Evolutionary conservation across 805 yeast genomes (phyloP), one percentile per base, ranked within the genome.

Genomic region (Schizosaccharomyces octosporus): DNA sequence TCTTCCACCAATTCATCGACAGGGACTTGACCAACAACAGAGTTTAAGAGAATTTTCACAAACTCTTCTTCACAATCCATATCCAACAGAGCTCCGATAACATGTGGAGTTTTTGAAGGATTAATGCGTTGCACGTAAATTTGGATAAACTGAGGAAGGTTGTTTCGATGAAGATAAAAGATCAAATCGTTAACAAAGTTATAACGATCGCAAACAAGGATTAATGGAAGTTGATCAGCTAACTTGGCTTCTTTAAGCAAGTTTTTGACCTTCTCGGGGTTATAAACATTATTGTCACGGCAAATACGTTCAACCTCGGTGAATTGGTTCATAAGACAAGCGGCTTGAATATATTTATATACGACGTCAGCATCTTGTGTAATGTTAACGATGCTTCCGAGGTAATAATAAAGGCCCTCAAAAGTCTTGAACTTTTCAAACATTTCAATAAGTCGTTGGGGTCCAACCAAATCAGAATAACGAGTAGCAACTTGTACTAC

Each of bases 91-190:
- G 95, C 97, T 64, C 96, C 98, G 69, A 93, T 80, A 65, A 93
- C 99, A 73, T 89, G 95, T 5, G 98, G 95, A 19, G 99, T 87
- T 71, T 85, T 87, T 7, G 94, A 77, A 61, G 98, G 95, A 74
- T 93, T 93, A 61, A 93, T 97, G 71, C 88, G 95, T 76, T 93
- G 97, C 62, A 93, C 98, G 69, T 90, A 93, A 59, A 93, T 95
- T 75, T 93, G 97, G 73, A 93, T 93, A 68, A 90, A 93, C 73
- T 93, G 88, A 81, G 88, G 86, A 74, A 83, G 90, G 73, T 90
- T 89, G 74, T 89, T 86, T 76, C 90, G 93, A 82, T 93, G 93
- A 71, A 93, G 78, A 75, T 85, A 93, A 69, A 93, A 79, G 62
- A 93, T 83, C 75, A 93, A 80, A 72, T 93, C 99, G 72, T 93